These are phyloP conservation scores for Amoebophrya sp. DNA, from an alignment of 169 alveolate species.

Conservation along the genomic window DNA sequence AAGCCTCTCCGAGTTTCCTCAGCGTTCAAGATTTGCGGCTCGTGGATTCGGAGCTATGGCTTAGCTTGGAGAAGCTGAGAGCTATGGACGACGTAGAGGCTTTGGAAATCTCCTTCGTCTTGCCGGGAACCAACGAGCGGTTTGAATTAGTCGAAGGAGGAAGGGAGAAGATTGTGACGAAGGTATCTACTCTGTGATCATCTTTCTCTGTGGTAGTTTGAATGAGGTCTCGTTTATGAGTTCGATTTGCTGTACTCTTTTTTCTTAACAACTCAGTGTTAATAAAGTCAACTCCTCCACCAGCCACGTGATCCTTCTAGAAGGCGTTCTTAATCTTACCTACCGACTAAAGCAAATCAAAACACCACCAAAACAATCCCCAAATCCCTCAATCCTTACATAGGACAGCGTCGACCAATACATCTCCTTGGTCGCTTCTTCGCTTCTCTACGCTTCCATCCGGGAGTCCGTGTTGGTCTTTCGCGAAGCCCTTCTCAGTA, in stretches of 20 bases:
- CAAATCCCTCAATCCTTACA: too few species aligned
- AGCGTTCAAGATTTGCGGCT: neutral
- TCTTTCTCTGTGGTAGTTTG: too few species aligned
- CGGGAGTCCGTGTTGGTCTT: neutral
- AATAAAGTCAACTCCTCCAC: too few species aligned
- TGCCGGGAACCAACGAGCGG: neutral
- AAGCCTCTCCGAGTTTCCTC: neutral
- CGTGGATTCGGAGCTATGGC: neutral
- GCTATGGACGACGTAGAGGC: neutral
- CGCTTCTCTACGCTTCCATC: neutral
- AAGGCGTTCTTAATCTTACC: too few species aligned
- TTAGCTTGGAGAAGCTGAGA: neutral
- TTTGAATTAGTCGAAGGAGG: neutral
- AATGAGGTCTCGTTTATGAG: too few species aligned
- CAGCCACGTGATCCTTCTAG: too few species aligned
- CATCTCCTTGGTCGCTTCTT: neutral
- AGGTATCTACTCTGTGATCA: neutral
- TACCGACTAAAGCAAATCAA: too few species aligned
- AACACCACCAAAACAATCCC: too few species aligned
- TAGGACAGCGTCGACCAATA: neutral
- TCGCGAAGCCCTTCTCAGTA: neutral
- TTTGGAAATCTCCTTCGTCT: neutral
- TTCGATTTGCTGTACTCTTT: neutral
- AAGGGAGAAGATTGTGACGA: neutral
- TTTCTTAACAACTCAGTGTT: neutral